Conservation (phyloP, 805 yeast genomes). For the Candida golubevii region DNA sequence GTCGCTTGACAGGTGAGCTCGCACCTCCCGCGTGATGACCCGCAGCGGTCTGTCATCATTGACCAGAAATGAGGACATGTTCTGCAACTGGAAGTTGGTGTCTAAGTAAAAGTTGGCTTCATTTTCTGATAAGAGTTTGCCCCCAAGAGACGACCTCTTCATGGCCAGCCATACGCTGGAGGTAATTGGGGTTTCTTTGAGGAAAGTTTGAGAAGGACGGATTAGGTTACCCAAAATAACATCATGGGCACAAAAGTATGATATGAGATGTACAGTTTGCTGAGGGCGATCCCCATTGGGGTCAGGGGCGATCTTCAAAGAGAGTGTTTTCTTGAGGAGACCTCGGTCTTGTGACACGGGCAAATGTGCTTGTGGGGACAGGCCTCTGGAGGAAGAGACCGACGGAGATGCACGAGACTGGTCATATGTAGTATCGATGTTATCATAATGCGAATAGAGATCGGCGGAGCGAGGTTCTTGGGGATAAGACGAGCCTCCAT, state of each 20-base stretch:
- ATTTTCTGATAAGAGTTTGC: slow-evolving; percentile 46
- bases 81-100: slow-evolving; percentile 39
- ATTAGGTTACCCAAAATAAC: slow-evolving; percentile 53
- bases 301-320: slow-evolving; percentile 46
- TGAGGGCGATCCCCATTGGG: slow-evolving; percentile 27
- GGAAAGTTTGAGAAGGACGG: slow-evolving; percentile 54
- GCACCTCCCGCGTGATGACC: background rate
- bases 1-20: background rate
- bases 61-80: slow-evolving; percentile 21
- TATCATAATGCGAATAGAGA: slow-evolving; percentile 2
- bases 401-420: background rate
- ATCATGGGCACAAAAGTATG: slow-evolving; percentile 76
- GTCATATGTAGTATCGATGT: background rate
- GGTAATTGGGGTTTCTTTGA: slow-evolving; percentile 48
- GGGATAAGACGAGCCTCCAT: background rate
- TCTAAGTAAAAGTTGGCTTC: slow-evolving; percentile 48
- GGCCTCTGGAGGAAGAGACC: background rate
- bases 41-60: background rate
- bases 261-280: slow-evolving; percentile 62
- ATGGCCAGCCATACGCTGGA: slow-evolving; percentile 51
- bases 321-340: slow-evolving; percentile 76
- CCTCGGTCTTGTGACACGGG: slow-evolving; percentile 37
- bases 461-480: no score
- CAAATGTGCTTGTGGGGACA: background rate
- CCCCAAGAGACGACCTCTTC: slow-evolving; percentile 57